Base-by-base conservation (phyloP, 1,284 basidiomycete genomes). In the Tranzscheliella williamsii region DNA sequence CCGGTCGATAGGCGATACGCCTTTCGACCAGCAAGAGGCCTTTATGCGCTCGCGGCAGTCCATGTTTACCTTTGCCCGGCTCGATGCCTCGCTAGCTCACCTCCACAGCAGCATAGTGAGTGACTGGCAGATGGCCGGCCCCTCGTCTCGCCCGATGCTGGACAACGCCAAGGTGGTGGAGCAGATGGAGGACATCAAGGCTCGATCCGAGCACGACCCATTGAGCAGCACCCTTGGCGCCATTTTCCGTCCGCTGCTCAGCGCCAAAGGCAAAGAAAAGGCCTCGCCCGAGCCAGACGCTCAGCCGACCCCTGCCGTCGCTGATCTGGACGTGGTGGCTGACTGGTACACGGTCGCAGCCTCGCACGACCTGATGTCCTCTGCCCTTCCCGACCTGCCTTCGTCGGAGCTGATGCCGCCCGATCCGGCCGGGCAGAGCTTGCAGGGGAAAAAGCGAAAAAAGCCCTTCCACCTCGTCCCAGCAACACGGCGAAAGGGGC, bases 11-110 rank as follows among this genome's bases (percentile, higher is more conserved):
- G 8, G 20, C 20, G 60, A 52, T 6, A 36, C 61, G 0, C 67
- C 72, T 1, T 78, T 80, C 38, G 70, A 75, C 30, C 74, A 79
- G 36, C 60, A 67, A 31, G 84, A 84, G 4, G 90, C 90, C 0
- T 83, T 94, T 24, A 76, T 86, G 11, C 86, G 92, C n/a, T 90
- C 88, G 0, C 81, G 85, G 0, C 83, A 86, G 53, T 84, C 85
- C 21, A 94, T 94, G 90, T 36, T 48, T 31, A 48, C 54, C 5
- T 75, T 70, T 29, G 22, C 29, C 15, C 55, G 42, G 23, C 42
- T 75, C 29, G 67, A 75, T 39, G 46, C 51, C 13, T 32, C 32
- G 5, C 23, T 61, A 2, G 45, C 31, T 6, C 16, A 18, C 17
- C 27, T 42, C 15, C 27, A 42, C 13, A 6, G 27, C 5, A 22